Percentiles rank a stretch among this genome's conserved stretches.
These are phyloP conservation scores for Epichloe hybrida DNA, from an alignment of 2,329 filamentous ascomycete genomes.

Conservation along the genomic window DNA sequence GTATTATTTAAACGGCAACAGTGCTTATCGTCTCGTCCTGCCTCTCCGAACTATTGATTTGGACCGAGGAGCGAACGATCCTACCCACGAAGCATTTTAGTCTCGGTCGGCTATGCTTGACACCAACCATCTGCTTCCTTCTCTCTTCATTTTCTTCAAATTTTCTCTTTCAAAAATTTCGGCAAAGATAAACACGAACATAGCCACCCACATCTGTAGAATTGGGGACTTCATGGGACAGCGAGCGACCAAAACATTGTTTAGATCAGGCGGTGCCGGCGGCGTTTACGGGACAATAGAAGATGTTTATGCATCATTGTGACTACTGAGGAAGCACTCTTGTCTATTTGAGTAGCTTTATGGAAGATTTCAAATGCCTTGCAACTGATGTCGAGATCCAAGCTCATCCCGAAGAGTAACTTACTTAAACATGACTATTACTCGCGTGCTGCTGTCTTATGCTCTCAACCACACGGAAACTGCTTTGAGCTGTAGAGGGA, in stretches of 20 bases:
- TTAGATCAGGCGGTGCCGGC: neutral
- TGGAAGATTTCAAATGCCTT: neutral
- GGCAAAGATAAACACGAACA: neutral
- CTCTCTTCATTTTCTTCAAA: neutral
- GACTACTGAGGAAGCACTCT: neutral
- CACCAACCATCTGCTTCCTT: neutral
- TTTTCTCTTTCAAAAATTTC: neutral
- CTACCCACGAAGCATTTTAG: constrained; percentile 17
- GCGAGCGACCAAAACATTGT: neutral
- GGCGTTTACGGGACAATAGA: constrained; percentile 4
- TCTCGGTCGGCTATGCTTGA: neutral
- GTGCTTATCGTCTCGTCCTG: constrained; percentile 77
- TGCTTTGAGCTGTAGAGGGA: constrained; percentile 37
- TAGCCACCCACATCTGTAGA: neutral
- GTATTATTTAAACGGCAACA: constrained; percentile 94
- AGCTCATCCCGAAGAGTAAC: neutral
- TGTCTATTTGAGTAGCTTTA: neutral
- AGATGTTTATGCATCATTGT: neutral
- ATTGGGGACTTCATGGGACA: neutral
- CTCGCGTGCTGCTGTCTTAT: neutral
- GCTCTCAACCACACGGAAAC: neutral
- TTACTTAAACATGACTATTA: neutral
- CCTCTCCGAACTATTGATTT: constrained; percentile 49
- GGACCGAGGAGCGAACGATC: constrained; percentile 23
- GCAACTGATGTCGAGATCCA: neutral